These are phyloP conservation scores for Xylariales sp. DNA, from an alignment of 2,329 filamentous ascomycete species.

Conservation along the genomic window DNA sequence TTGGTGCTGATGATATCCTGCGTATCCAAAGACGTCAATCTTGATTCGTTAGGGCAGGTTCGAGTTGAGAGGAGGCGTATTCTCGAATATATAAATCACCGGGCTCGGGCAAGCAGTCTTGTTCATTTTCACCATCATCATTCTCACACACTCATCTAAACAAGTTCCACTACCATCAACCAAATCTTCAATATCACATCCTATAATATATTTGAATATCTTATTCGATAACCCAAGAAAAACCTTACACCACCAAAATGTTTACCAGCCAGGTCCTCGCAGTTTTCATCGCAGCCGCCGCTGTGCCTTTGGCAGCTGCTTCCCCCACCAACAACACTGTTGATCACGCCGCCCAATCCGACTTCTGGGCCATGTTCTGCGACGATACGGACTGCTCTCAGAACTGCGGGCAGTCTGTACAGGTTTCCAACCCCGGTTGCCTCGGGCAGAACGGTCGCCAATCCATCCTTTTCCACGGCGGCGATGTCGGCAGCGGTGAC, in stretches of 20 bases:
- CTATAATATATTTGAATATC: too few species aligned
- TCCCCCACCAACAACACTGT: constrained; percentile 6
- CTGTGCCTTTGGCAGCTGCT: background rate
- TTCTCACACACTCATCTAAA: too few species aligned
- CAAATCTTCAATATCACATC: too few species aligned
- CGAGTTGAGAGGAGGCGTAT: too few species aligned
- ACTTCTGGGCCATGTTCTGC: constrained; percentile 26
- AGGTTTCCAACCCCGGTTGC: constrained; percentile 23
- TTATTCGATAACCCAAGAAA: too few species aligned
- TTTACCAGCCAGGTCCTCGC: background rate
- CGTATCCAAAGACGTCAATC: too few species aligned
- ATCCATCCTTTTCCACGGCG: constrained; percentile 20
- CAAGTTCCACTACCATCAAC: too few species aligned
- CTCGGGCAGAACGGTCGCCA: constrained; percentile 6
- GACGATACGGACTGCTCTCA: constrained; percentile 8
- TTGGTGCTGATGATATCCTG: too few species aligned
- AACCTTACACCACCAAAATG: background rate
- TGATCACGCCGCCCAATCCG: background rate
- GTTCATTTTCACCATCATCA: too few species aligned
- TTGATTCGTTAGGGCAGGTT: too few species aligned
- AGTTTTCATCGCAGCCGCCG: background rate
- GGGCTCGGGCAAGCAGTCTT: too few species aligned
- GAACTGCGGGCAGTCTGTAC: constrained; percentile 15
- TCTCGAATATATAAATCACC: too few species aligned
- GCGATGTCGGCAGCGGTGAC: constrained; percentile 8